Base-by-base conservation (phyloP, 371 early-diverging fungal genomes). In the Lichtheimia ornata region DNA sequence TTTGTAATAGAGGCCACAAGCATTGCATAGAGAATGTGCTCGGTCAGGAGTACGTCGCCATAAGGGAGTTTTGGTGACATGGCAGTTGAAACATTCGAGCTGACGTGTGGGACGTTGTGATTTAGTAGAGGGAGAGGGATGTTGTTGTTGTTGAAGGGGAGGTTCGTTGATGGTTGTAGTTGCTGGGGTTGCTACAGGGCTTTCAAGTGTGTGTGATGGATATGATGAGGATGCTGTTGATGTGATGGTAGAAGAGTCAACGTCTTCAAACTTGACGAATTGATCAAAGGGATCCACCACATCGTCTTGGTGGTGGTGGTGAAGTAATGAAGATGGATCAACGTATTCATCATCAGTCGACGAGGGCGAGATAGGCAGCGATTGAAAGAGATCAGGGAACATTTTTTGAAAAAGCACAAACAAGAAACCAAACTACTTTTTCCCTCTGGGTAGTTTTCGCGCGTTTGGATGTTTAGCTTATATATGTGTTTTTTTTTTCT, bases 1-100 rank as follows among this genome's bases (percentile, higher is more conserved):
- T 77, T 90, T 91, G 60, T 76, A 88, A 74, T 90, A 93, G n/a
- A 91, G 77, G 50, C 91, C 91, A 69, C 94, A 93, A 1, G 94
- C 92, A 70, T 93, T 93, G 75, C 94, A 93, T 17, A 93, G 80
- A 47, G 86, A 86, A 62, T 91, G 90, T 58, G 78, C 77, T 58
- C 88, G 81, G 61, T 92, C 92, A 27, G 88, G 84, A 24, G 92
- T 91, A 40, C 91, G 80, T 27, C 92, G 80, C 94, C 94, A 93
- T 22, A 93, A 82, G 13, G 94, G 94, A 3, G 92, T 92, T 65
- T 85, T 79, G 30, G 84, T 90, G 12, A 91, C 90, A 53, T 84
- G 83, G 66, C 94, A 93, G 70, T 93, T 93, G 79, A 71, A 85
- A 71, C 94, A 93, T 50, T 84, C 83, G 22, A 91, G 69, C 66